Evolutionary conservation across 768 basidiomycete genomes (phyloP), one percentile per base, ranked within the genome.

Genomic region (Podaxis pistillaris): DNA sequence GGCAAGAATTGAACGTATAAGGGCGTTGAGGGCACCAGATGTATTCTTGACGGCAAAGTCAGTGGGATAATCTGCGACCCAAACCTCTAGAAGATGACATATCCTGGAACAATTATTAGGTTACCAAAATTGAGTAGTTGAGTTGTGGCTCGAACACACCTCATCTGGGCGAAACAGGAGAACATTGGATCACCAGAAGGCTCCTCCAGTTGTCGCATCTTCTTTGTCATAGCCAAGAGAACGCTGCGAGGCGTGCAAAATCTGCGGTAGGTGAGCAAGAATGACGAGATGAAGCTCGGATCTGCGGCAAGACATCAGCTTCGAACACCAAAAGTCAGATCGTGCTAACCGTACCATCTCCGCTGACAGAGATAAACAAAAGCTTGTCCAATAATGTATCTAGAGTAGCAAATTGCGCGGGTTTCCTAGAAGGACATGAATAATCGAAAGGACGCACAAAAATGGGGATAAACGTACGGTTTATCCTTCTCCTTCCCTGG

Each of bases 151-250:
- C 40, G 53, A 52, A 64, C 67, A 49, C 67, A 91, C 93, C 88
- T 86, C 91, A 94, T 92, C 71, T 94, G 93, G 6, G 90, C 91
- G 73, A 88, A 94, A 68, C 87, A 90, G 7, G 91, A 90, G 74
- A 94, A 90, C 85, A 93, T 88, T 0, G 89, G 89, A 76, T 94
- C 91, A 6, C 86, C 85, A 12, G 83, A 81, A 17, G 88, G 84
- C 58, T 83, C 83, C 68, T 90, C 88, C 13, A 94, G 77, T 65
- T 88, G 85, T 37, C 89, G 85, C 83, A 94, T 89, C 52, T 91
- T 86, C 70, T 92, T 90, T 73, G 93, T 90, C 89, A 95, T 92
- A 4, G 91, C 89, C 50, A 93, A 78, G n/a, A 95, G 78, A 17
- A 95, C 77, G 62, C 82, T 88, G 46, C 93, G 85, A 7, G 93